These are phyloP conservation scores for Trichoderma sp. DNA, from an alignment of 2,329 filamentous ascomycete species.

Conservation along the genomic window DNA sequence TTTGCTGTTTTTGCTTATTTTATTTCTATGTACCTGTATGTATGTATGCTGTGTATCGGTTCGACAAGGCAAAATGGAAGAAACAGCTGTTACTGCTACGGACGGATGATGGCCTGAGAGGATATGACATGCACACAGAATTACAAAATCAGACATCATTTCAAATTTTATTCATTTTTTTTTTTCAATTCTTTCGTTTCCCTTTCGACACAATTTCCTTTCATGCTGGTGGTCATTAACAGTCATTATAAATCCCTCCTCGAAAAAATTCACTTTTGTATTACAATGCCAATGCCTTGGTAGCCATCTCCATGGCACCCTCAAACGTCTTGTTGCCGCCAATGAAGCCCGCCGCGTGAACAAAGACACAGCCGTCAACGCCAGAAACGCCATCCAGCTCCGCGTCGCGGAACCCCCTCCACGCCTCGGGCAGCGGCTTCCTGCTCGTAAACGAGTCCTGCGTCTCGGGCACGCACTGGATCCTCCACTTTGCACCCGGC, in stretches of 20 bases:
- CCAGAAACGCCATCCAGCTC: constrained; percentile 74
- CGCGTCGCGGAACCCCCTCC: constrained; percentile 87
- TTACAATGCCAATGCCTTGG: constrained; percentile 62
- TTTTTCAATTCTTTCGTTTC: neutral
- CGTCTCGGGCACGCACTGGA: constrained; percentile 85
- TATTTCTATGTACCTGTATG: neutral
- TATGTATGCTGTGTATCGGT: neutral
- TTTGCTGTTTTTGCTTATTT: neutral
- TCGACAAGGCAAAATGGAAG: neutral
- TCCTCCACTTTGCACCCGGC: constrained; percentile 82
- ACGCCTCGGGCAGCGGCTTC: constrained; percentile 85
- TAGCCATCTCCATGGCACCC: constrained; percentile 82
- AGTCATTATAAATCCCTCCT: neutral
- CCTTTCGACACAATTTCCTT: neutral
- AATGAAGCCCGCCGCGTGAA: constrained; percentile 94
- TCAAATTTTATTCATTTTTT: neutral
- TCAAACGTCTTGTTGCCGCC: constrained; percentile 92
- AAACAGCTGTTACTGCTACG: no score
- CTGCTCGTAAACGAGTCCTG: constrained; percentile 89
- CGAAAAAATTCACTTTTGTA: neutral
- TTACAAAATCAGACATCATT: neutral
- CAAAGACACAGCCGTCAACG: constrained; percentile 78
- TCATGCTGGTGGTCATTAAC: neutral
- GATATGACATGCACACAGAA: neutral
- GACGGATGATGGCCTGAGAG: neutral